Conservation (phyloP, 441 rosid species). For the Euphorbia celastroides region DNA sequence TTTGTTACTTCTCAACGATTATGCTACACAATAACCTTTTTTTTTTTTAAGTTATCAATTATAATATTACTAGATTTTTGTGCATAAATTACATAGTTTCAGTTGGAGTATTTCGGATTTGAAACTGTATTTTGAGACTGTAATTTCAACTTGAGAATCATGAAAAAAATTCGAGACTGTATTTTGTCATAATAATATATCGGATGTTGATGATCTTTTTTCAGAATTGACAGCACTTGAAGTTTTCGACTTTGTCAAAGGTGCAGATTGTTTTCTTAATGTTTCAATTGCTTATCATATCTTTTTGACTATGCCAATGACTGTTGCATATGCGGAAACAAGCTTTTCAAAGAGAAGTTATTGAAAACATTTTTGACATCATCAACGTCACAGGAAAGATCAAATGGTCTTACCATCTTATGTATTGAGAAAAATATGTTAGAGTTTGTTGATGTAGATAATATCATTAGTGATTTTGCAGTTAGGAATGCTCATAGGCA, state of each 20-base stretch:
- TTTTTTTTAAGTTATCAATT: no score
- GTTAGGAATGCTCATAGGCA: no score
- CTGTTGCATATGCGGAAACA: background rate
- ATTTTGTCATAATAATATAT: background rate
- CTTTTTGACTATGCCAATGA: background rate
- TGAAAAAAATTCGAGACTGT: background rate
- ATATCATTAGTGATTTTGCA: no score
- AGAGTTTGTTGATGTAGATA: background rate
- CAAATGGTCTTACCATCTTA: background rate
- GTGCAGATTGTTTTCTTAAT: background rate
- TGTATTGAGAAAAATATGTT: background rate
- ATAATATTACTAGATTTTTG: no score
- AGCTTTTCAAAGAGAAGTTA: background rate
- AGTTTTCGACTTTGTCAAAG: background rate
- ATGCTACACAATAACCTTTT: no score
- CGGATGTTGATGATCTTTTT: background rate
- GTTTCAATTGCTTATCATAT: background rate
- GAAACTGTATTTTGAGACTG: no score
- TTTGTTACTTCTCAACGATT: no score
- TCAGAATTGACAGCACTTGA: background rate
- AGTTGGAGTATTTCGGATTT: no score
- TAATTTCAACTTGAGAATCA: no score
- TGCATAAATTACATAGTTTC: no score
- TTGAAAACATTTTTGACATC: no score
- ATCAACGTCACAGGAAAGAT: background rate